These are phyloP conservation scores for Lojkania enalia DNA, from an alignment of 2,329 filamentous ascomycete species.

Conservation along the genomic window DNA sequence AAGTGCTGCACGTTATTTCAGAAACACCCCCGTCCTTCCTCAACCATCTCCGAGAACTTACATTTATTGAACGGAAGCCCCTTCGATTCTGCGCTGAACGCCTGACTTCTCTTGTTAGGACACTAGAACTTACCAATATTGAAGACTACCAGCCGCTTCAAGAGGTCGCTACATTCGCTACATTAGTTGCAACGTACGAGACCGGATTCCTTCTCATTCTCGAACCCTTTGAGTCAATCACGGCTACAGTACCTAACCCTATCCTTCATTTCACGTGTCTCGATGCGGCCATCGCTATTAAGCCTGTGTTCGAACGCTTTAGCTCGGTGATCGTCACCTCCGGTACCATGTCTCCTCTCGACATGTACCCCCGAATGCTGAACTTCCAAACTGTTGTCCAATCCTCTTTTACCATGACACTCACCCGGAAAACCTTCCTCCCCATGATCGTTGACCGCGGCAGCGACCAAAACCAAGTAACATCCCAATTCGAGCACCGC, in stretches of 20 bases:
- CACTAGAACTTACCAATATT: conserved; percentile 93
- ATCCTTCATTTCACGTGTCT: conserved; percentile 97
- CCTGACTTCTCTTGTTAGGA: conserved; percentile 89
- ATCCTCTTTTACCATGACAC: conserved; percentile 96
- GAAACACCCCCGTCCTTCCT: conserved; percentile 95
- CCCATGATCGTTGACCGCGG: conserved; percentile 97
- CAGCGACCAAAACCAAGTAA: conserved; percentile 90
- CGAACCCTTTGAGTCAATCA: conserved; percentile 96
- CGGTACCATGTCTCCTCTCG: conserved; percentile 91
- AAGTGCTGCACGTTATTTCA: conserved; percentile 94
- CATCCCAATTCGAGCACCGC: conserved; percentile 90
- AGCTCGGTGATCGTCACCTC: conserved; percentile 98
- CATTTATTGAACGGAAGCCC: conserved; percentile 96
- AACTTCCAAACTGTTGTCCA: conserved; percentile 90
- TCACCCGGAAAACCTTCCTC: conserved; percentile 90
- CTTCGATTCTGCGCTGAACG: conserved; percentile 93
- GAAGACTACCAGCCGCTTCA: conserved; percentile 97
- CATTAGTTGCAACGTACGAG: conserved; percentile 93
- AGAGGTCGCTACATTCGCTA: conserved; percentile 97
- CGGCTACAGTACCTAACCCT: conserved; percentile 92
- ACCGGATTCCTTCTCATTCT: conserved; percentile 94
- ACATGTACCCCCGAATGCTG: conserved; percentile 99
- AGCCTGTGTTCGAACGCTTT: conserved; percentile 95
- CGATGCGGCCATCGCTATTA: conserved; percentile 96
- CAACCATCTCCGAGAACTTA: conserved; percentile 88